A percentile compares a stretch with the other conserved stretches of the same genome.
Evolutionary conservation across 352 stramenopile species (phyloP).

Genomic region (Pythium oligandrum): DNA sequence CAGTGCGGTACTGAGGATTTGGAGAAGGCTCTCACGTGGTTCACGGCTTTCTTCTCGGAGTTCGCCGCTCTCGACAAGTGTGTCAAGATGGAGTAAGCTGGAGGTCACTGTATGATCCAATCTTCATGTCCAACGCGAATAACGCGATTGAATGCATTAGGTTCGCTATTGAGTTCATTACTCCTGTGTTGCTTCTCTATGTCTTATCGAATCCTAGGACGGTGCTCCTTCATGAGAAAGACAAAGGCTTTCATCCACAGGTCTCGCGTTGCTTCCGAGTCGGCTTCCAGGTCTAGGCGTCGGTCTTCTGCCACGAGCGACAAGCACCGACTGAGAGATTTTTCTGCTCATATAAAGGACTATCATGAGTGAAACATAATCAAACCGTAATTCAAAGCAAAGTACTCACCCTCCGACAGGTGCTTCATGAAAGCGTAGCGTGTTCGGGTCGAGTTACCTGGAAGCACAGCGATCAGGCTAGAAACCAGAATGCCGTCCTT

Average conservation of each 20-base stretch:
- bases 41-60: constrained; percentile 91
- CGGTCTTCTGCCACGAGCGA: constrained; percentile 62
- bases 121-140: too few species aligned
- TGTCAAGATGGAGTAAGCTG: constrained; percentile 57
- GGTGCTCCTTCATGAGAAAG: constrained; percentile 28
- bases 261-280: constrained; percentile 59
- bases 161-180: too few species aligned
- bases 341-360: constrained; percentile 30
- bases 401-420: constrained; percentile 48
- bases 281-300: constrained; percentile 62
- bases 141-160: too few species aligned
- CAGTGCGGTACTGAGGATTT: constrained; percentile 91
- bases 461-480: constrained; percentile 45
- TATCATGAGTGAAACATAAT: neutral
- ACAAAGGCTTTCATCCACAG: constrained; percentile 52
- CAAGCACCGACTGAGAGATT: constrained; percentile 58
- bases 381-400: neutral
- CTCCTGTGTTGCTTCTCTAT: too few species aligned
- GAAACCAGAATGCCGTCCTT: constrained; percentile 49
- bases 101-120: neutral
- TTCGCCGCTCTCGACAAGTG: constrained; percentile 88
- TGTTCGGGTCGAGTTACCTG: constrained; percentile 51
- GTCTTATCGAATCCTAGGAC: neutral
- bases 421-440: constrained; percentile 78
- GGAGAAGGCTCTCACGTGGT: constrained; percentile 80